Conservation (phyloP, 129 eudicot species). For the Heracleum sosnowskyi region DNA sequence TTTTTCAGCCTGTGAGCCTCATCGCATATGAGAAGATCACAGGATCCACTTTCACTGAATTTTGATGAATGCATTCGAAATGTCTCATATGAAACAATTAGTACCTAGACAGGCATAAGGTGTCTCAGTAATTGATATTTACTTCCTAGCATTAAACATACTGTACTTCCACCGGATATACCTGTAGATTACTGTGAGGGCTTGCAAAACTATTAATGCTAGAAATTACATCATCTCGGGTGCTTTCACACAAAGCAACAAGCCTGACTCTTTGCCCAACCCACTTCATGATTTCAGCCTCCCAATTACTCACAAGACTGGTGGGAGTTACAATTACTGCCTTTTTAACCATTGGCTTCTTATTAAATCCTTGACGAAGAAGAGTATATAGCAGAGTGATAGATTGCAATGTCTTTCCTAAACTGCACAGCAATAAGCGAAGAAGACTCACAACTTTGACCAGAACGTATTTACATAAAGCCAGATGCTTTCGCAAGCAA, state of each 20-base stretch:
- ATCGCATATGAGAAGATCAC: constrained; percentile 97
- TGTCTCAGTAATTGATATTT: constrained; percentile 14
- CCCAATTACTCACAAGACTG: constrained; percentile 98
- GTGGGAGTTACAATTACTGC: constrained; percentile 98
- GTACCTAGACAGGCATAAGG: constrained; percentile 47
- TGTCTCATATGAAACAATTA: constrained; percentile 95
- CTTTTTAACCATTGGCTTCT: constrained; percentile 84
- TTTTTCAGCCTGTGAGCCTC: constrained; percentile 98
- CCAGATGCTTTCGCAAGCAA: constrained; percentile 11
- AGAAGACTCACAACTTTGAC: constrained; percentile 5
- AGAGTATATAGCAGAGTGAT: constrained; percentile 87
- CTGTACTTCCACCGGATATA: constrained; percentile 18
- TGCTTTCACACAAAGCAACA: constrained; percentile 96
- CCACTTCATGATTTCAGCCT: constrained; percentile 95
- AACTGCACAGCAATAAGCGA: constrained; percentile 32
- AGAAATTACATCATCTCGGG: constrained; percentile 75
- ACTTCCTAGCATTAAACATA: constrained; percentile 10
- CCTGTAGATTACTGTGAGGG: constrained; percentile 59
- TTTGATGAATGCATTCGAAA: constrained; percentile 87
- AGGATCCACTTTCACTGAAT: constrained; percentile 69
- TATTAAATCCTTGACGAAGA: constrained; percentile 92
- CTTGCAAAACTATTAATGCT: constrained; percentile 71
- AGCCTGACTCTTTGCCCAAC: constrained; percentile 88
- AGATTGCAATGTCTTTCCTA: constrained; percentile 98
- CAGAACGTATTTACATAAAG: constrained; percentile 10